A percentile compares a stretch with the other conserved stretches of the same genome.
Evolutionary conservation across 768 basidiomycete genomes (phyloP).

Genomic region (Mycena rosella): DNA sequence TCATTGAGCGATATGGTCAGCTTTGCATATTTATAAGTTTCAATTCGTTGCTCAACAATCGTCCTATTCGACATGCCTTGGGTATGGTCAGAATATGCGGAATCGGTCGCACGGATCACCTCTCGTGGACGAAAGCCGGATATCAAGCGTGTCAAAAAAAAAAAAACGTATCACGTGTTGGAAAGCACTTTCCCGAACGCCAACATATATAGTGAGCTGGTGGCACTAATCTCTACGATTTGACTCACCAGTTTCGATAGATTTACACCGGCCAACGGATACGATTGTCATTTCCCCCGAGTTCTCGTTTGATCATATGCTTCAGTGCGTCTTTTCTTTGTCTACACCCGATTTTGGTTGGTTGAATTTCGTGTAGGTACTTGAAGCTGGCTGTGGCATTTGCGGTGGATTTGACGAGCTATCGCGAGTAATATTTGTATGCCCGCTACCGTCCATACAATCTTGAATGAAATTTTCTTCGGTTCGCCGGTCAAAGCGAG

Average conservation of each 20-base stretch:
- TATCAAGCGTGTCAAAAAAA: slow-evolving; percentile 71
- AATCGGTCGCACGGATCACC: slow-evolving; percentile 37
- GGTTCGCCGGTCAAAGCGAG: too few relatives aligned
- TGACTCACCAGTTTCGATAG: not conserved
- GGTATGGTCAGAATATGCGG: slow-evolving; percentile 15
- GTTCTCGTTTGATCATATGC: slow-evolving; percentile 77
- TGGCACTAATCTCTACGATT: too few relatives aligned
- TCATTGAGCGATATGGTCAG: slow-evolving; percentile 34
- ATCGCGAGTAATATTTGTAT: slow-evolving; percentile 8
- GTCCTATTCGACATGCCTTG: slow-evolving; percentile 34
- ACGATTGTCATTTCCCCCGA: slow-evolving; percentile 69
- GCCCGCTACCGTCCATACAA: too few relatives aligned
- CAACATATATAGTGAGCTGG: too few relatives aligned
- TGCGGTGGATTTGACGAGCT: slow-evolving; percentile 59
- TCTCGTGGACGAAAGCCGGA: slow-evolving; percentile 72
- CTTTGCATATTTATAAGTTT: too few relatives aligned
- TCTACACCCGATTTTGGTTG: not conserved
- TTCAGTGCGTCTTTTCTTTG: slow-evolving; percentile 46
- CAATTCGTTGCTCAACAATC: not conserved
- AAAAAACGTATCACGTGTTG: slow-evolving; percentile 70
- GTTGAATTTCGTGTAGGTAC: not conserved
- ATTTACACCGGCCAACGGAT: slow-evolving; percentile 45
- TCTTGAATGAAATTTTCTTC: too few relatives aligned
- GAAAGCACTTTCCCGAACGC: slow-evolving; percentile 48
- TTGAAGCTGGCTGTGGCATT: slow-evolving; percentile 59